Base-by-base conservation (phyloP, 2,329 filamentous ascomycete species). In the Cryphonectria nitschkei region DNA sequence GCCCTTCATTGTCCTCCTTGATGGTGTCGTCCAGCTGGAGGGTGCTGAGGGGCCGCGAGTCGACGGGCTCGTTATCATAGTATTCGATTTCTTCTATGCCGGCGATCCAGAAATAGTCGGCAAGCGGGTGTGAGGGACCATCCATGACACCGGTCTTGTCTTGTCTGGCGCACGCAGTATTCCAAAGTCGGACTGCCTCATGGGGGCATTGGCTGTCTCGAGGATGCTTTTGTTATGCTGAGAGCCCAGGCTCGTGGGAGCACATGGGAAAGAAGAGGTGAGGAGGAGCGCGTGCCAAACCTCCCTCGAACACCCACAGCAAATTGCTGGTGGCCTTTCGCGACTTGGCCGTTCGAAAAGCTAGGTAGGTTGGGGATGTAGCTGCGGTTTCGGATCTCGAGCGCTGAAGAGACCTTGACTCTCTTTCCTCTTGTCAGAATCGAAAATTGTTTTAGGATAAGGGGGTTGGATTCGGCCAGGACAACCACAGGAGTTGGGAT, bases 41-140 rank as follows among this genome's bases (percentile, higher is more conserved):
- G 72, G 74, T 81, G 74, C 77, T 74, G 66, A 80, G 78, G 60
- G 77, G 80, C 67, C 80, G 80, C 32, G 71, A 60, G 50, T 72
- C 68, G 26, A 66, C 39, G 3, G 61, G 68, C 32, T 72, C 71
- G 76, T 82, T 78, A 75, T 91, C 89, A 73, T 88, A 85, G 82
- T 92, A 91, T 70, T 87, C 86, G 75, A 92, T 85, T 73, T 88
- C 87, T 80, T 92, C 90, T 81, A 92, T 85, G 77, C 90, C 90
- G 75, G 90, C 90, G 79, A 92, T 92, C 90, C 90, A 92, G 81
- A 92, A 92, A 82, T 92, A 92, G 80, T 92, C 90, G 80, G 90
- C 90, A 79, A 92, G 84, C 78, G 90, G 90, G 74, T 85, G 86
- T 74, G 89, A 89, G 72, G 88, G 85, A 81, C 80, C 83, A 78